phyloP scores from a whole-genome alignment of 805 yeast species.

The Lachancea meyersii region DNA sequence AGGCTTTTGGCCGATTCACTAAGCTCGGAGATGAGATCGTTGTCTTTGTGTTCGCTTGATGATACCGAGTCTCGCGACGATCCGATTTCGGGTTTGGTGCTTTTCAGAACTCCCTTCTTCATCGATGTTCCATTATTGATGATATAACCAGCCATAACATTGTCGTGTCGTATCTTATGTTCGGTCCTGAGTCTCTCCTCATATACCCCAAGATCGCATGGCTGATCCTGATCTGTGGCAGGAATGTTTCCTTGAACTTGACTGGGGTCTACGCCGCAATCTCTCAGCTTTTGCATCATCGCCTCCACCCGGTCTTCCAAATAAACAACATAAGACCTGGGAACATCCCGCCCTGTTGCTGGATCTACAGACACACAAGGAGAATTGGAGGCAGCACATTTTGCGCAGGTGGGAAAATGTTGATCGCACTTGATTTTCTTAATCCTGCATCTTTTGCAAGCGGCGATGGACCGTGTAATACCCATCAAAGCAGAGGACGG shows the following conservation, averaged over 20 bases:
- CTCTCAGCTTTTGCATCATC: conserved; percentile 47
- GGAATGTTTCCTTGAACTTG: conserved; percentile 25
- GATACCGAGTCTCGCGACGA: not conserved
- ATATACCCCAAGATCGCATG: conserved; percentile 21
- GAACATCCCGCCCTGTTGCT: conserved; percentile 80
- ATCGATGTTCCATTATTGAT: conserved; percentile 24
- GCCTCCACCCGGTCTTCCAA: conserved; percentile 58
- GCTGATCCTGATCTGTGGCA: conserved; percentile 23
- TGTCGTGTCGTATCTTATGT: conserved; percentile 20
- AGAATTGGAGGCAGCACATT: conserved; percentile 52
- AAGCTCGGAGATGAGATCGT: conserved; percentile 12
- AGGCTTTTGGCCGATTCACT: conserved; percentile 21
- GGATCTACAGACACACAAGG: conserved; percentile 84
- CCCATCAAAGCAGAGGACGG: conserved; percentile 31
- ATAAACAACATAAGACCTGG: conserved; percentile 69
- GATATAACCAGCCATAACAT: conserved; percentile 23
- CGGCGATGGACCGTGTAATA: conserved; percentile 63
- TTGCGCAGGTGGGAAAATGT: conserved; percentile 48
- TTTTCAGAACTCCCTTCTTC: conserved; percentile 10
- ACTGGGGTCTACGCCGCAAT: conserved; percentile 37
- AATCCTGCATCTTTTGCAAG: conserved; percentile 77
- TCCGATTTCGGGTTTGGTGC: not conserved
- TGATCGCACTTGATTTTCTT: conserved; percentile 61
- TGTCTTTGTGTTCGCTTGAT: not conserved
- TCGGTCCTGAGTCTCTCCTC: conserved; percentile 18